Conservation (phyloP, 2,329 filamentous ascomycete genomes). For the Ophiostoma quercus region DNA sequence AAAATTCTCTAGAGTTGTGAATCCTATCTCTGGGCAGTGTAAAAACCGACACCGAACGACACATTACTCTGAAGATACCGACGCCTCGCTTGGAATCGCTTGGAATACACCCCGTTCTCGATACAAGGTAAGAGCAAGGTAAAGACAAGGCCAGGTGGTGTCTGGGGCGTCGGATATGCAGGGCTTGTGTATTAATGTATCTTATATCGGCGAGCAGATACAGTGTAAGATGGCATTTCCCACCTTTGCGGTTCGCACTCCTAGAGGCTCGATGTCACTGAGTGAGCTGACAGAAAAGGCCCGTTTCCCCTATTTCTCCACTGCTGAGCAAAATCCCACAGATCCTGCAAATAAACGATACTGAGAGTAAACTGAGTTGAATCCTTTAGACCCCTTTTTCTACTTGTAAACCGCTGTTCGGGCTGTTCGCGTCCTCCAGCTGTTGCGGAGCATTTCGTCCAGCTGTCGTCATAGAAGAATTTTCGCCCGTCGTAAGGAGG, state of each 20-base stretch:
- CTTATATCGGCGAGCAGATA: no score
- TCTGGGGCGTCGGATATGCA: background rate
- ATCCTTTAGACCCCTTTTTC: background rate
- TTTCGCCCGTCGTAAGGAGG: background rate
- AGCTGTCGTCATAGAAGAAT: slow-evolving; percentile 2
- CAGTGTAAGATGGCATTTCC: background rate
- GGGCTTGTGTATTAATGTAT: background rate
- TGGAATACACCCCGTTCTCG: background rate
- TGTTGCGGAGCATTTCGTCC: slow-evolving; percentile 1
- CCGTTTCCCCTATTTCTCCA: slow-evolving; percentile 8
- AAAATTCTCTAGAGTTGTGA: no score
- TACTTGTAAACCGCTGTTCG: background rate
- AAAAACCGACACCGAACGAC: background rate
- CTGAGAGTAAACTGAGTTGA: background rate
- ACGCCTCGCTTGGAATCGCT: background rate
- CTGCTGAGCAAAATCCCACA: background rate
- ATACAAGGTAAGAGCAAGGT: background rate
- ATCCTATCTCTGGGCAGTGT: background rate
- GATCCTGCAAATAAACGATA: no score
- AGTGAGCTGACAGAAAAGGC: background rate
- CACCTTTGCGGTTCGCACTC: slow-evolving; percentile 7
- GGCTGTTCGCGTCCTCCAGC: slow-evolving; percentile 6
- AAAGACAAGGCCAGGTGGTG: background rate
- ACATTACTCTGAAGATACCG: background rate
- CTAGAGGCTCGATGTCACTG: background rate